Conservation (phyloP, 768 basidiomycete species). For the Termitomyces heimii region DNA sequence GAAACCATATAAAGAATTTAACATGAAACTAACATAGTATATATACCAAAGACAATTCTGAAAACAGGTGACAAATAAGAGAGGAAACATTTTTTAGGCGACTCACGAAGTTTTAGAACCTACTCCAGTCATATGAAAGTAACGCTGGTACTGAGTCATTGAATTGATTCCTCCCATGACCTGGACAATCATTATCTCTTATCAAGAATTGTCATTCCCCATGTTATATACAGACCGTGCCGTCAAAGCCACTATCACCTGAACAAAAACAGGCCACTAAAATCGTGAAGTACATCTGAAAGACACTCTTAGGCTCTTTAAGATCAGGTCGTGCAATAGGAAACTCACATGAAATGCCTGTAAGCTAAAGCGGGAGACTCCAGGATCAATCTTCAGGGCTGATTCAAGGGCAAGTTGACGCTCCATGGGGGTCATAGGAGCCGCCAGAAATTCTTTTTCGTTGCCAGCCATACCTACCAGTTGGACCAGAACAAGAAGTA, state of each 20-base stretch:
- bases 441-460: slow-evolving; percentile 3
- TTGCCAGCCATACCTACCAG: slow-evolving; percentile 6
- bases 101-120: slow-evolving; percentile 37
- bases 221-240: slow-evolving; percentile 29
- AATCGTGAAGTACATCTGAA: slow-evolving; percentile 40
- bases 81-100: not conserved
- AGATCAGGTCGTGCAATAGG: not conserved
- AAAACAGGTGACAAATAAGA: not conserved
- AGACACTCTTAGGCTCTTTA: not conserved
- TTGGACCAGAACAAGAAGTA: not conserved
- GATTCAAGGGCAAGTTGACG: slow-evolving; percentile 32
- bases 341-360: slow-evolving; percentile 30
- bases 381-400: slow-evolving; percentile 37
- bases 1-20: not conserved
- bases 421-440: slow-evolving; percentile 30
- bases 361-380: slow-evolving; percentile 28
- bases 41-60: slow-evolving; percentile 50
- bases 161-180: slow-evolving; percentile 51
- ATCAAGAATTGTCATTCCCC: not conserved
- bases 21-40: slow-evolving; percentile 31
- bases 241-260: slow-evolving; percentile 49
- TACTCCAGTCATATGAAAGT: slow-evolving; percentile 38
- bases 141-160: slow-evolving; percentile 41
- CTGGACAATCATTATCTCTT: slow-evolving; percentile 15
- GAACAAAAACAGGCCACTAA: slow-evolving; percentile 43